Percentiles rank a stretch among this genome's conserved stretches.
phyloP scores from a whole-genome alignment of 148 eudicot species.

The Spergularia bocconei region DNA sequence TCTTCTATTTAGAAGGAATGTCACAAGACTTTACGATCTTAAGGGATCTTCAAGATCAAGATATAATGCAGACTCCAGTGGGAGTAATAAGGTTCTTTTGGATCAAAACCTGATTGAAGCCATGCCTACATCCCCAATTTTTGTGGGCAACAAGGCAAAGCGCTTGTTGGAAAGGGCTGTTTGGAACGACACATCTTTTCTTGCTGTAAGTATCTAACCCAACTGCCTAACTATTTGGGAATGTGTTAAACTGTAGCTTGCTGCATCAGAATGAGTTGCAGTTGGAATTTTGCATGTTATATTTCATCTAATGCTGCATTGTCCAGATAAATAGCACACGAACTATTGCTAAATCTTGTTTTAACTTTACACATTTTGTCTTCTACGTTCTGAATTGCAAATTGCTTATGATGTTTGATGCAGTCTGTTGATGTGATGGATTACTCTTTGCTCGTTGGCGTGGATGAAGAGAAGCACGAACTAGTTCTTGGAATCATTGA shows the following conservation, averaged over 20 bases:
- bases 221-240: background rate
- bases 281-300: background rate
- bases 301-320: background rate
- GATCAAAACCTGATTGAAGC: constrained; percentile 96
- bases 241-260: background rate
- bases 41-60: constrained; percentile 93
- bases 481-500: constrained; percentile 94
- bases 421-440: constrained; percentile 98
- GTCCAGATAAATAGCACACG: background rate
- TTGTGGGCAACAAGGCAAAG: constrained; percentile 93
- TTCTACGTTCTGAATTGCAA: background rate
- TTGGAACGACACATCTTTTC: constrained; percentile 95
- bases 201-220: constrained; percentile 65
- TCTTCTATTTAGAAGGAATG: constrained; percentile 77
- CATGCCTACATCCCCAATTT: constrained; percentile 95
- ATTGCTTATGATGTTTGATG: constrained; percentile 13
- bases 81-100: constrained; percentile 82
- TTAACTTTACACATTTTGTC: background rate
- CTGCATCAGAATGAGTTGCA: background rate
- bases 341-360: background rate
- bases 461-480: constrained; percentile 91
- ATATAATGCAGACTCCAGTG: constrained; percentile 82
- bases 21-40: constrained; percentile 80
- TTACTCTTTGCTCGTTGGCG: constrained; percentile 83
- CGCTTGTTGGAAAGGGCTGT: constrained; percentile 86